Evolutionary conservation across 2,329 filamentous ascomycete species (phyloP), one percentile per base, ranked within the genome.

Genomic region (Cephalotrichum gorgonifer): DNA sequence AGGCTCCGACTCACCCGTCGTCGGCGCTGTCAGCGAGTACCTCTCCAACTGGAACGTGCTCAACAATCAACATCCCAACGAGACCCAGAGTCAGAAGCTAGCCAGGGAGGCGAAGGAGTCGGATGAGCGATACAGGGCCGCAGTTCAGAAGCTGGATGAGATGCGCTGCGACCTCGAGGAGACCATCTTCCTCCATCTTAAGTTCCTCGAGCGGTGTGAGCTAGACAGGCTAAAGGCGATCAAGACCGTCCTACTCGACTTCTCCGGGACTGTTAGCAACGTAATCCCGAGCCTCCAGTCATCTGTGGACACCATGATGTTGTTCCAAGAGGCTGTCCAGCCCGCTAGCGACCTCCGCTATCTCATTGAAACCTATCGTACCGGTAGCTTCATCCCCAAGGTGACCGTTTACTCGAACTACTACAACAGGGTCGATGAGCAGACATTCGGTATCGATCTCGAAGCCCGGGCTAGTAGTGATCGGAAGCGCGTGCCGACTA

Each of bases 241-340:
- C 75, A 97, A 98, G 75, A 91, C 91, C 23, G 94, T 98, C 47
- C 85, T 98, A 53, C 78, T 98, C 41, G 94, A 98, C 68, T 97
- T 98, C 66, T 96, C 91, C 4, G 93, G 93, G 43, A 89, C 91
- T 33, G 87, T 98, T 64, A 91, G 91, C 74, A 98, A 98, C 60
- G 91, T 96, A 58, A 97, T 98, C 54, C 94, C 93, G 17, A 94
- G 87, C 60, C 72, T 98, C 53, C 93, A 97, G 67, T 91, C 91
- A 51, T 89, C 90, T 0, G 89, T 98, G 23, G 93, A 98, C 70
- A 89, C 94, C 63, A 96, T 98, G 90, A 89, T 98, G 83, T 76
- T 98, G 43, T 98, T 94, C 70, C 93, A 98, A 65, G 93, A 98
- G 72, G 97, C 93, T 1, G 87, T 98, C n/a, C 93, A 97, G 65